phyloP scores from a whole-genome alignment of 805 yeast genomes.

The Saturnispora halmiae region DNA sequence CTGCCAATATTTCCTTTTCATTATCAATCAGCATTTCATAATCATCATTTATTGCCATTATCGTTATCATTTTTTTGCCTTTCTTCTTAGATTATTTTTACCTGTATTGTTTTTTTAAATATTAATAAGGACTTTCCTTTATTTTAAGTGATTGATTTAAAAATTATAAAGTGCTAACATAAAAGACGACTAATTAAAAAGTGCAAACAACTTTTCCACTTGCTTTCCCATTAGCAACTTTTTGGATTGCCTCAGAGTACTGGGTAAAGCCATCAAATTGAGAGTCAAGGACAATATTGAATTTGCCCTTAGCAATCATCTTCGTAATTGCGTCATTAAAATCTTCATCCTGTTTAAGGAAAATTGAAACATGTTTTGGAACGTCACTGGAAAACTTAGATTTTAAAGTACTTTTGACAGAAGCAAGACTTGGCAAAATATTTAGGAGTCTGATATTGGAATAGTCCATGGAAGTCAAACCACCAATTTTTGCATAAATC shows the following conservation, averaged over 20 bases:
- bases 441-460: constrained; percentile 19
- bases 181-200: background rate
- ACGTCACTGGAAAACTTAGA: constrained; percentile 15
- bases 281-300: constrained; percentile 45
- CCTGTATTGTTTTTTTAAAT: too few relatives aligned
- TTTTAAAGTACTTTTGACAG: constrained; percentile 10
- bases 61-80: too few relatives aligned
- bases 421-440: constrained; percentile 19
- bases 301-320: constrained; percentile 36
- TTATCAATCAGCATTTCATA: too few relatives aligned
- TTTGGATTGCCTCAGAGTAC: constrained; percentile 41
- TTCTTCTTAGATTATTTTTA: too few relatives aligned
- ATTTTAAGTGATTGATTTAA: background rate
- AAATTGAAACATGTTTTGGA: constrained; percentile 8
- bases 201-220: constrained; percentile 56
- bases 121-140: too few relatives aligned
- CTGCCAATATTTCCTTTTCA: constrained; percentile 2
- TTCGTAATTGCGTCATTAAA: constrained; percentile 30
- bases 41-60: too few relatives aligned
- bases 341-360: constrained; percentile 10
- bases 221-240: constrained; percentile 38
- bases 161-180: background rate
- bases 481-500: constrained; percentile 45
- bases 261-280: constrained; percentile 39
- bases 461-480: constrained; percentile 41